Evolutionary conservation across 2,329 filamentous ascomycete genomes (phyloP), one percentile per base, ranked within the genome.

Genomic region (Lachnellula hyalina): DNA sequence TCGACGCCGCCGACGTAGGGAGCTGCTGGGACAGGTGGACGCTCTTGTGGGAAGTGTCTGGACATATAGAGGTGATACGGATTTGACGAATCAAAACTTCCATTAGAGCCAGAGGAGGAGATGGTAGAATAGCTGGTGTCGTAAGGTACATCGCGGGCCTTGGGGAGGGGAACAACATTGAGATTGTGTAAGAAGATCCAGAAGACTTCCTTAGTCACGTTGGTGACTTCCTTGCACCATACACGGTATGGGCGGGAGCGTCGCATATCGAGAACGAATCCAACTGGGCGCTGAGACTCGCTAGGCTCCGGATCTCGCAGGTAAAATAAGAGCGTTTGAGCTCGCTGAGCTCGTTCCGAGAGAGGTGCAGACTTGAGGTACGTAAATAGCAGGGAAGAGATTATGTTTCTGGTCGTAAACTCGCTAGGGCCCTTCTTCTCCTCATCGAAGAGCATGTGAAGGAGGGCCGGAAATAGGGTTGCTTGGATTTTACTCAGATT

Each of bases 141-240:
- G 53, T 67, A 25, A 34, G 71, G 66, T 5, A 69, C 67, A 23
- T 67, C 61, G 47, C 72, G 66, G 51, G 67, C 58, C 53, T 50
- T 57, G n/a, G 61, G 82, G 35, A 89, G 72, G 21, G 90, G 80
- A 38, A 97, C 81, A 46, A 96, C 86, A 65, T 97, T 97, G 55
- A 96, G 78, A 63, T 96, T 89, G 72, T 97, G 93, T 52, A 97
- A 79, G 74, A 97, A 99, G 69, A 97, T 97, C 93, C 93, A 99
- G 70, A 99, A 99, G 28, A 97, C 93, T 71, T 99, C 93, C 71
- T 96, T 96, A 42, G 92, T 96, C 47, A 97, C 93, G 65, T 89
- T 92, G 56, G 86, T 86, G 17, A 93, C 84, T 73, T 99, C 94
- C 71, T 92, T 94, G 73, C 87, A 90, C 93, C 93, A 99, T 2